Base-by-base conservation (phyloP, 2,329 filamentous ascomycete genomes). In the Blastomyces percursus region DNA sequence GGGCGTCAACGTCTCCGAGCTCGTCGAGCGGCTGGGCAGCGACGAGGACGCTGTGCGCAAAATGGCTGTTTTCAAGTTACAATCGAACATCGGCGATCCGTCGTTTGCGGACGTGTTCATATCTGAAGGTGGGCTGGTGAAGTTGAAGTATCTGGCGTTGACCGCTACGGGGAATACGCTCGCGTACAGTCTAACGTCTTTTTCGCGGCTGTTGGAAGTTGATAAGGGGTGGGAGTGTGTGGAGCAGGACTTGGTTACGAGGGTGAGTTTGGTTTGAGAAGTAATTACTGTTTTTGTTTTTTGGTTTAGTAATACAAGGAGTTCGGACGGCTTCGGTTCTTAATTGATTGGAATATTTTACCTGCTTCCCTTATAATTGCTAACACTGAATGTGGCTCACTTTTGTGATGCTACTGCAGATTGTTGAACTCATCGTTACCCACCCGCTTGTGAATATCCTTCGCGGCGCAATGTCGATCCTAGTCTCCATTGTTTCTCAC, bases 61-160 rank as follows among this genome's bases (percentile, higher is more conserved):
- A 77, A 96, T 97, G 90, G 94, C 94, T 64, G 94, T 95, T 65
- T 99, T 99, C 84, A 96, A 96, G 79, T 85, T 99, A 67, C 94
- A 99, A 77, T 88, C 85, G 66, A 91, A 90, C 66, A 96, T 99
- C 76, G 93, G 92, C 73, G 94, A 99, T 77, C 93, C 93, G 32
- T 89, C 91, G 59, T 97, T 97, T 75, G 94, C 94, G 71, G 94
- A 97, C 75, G 86, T 95, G 69, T 99, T 99, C 78, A 96, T 97
- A 65, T 86, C 88, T 60, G 89, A 91, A 59, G 91, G 91, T 63
- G 94, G 94, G 3, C 81, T 97, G 67, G 82, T 86, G 67, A 86
- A 93, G 68, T 79, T 99, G 70, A 86, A 91, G 61, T 86, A 89
- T 62, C 81, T 97, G 61, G 91, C 94, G 66, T 86, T 97, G 81